Evolutionary conservation across 768 basidiomycete genomes (phyloP).

Genomic region (Zangia roseola): DNA sequence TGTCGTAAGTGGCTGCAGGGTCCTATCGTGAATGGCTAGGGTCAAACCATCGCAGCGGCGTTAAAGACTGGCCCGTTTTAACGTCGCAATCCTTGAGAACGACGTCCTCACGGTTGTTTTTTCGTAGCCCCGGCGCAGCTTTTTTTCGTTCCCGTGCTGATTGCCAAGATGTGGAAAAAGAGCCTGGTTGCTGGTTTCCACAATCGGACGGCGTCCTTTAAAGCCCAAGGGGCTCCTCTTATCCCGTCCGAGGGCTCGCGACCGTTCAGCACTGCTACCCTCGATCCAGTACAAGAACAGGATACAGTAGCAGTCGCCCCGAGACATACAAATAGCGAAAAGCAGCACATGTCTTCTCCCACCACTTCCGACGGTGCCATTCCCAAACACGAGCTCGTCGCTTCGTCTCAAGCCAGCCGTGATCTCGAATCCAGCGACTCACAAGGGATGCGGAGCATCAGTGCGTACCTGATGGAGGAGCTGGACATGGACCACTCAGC

Average conservation of each 20-base stretch:
- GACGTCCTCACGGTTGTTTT: too few species aligned
- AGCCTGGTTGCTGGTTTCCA: slow-evolving; percentile 16
- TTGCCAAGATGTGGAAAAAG: slow-evolving; percentile 12
- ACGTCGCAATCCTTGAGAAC: too few species aligned
- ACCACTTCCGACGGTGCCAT: too few species aligned
- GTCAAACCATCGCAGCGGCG: too few species aligned
- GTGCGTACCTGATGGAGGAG: slow-evolving; percentile 19
- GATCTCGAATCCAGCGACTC: slow-evolving; percentile 18
- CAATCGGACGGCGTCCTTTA: slow-evolving; percentile 11
- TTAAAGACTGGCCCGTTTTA: too few species aligned
- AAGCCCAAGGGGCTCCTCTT: neutral
- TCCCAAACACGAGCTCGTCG: too few species aligned
- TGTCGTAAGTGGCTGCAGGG: too few species aligned
- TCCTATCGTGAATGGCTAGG: too few species aligned
- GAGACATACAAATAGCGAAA: too few species aligned
- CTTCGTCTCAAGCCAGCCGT: neutral
- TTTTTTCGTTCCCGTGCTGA: neutral
- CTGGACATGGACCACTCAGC: slow-evolving; percentile 35
- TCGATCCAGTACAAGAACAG: slow-evolving; percentile 15
- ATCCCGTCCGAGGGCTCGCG: neutral
- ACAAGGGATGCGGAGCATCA: slow-evolving; percentile 7
- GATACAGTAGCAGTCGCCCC: neutral
- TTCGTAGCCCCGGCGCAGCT: too few species aligned
- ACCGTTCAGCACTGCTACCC: slow-evolving; percentile 3
- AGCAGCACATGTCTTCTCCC: too few species aligned